A percentile compares a stretch with the other conserved stretches of the same genome.
Conservation (phyloP, 2,329 filamentous ascomycete species). For the Claviceps paspali region DNA sequence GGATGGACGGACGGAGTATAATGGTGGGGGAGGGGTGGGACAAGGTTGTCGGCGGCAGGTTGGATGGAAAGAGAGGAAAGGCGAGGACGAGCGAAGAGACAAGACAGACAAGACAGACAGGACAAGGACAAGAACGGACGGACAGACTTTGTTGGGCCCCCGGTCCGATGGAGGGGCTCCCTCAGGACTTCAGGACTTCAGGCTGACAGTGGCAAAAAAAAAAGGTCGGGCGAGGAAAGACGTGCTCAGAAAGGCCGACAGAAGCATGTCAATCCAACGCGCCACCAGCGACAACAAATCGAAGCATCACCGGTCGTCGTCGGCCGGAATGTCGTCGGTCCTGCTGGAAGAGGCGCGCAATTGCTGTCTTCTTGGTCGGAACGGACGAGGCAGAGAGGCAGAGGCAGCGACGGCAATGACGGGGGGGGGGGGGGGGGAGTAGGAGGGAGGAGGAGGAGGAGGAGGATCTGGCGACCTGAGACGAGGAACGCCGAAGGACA, state of each 20-base stretch:
- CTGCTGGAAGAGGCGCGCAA: conserved; percentile 11
- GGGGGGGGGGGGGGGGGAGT: no score
- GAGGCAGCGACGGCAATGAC: no score
- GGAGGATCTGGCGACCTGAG: no score
- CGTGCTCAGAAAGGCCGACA: conserved; percentile 13
- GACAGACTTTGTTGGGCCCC: conserved; percentile 6
- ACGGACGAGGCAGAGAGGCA: not conserved
- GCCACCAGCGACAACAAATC: conserved; percentile 8
- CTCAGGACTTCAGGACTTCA: conserved; percentile 5
- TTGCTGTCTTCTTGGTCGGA: conserved; percentile 10
- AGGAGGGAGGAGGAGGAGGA: no score
- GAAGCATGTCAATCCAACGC: conserved; percentile 14
- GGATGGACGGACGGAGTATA: no score
- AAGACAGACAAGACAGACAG: no score
- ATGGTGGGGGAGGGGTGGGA: no score
- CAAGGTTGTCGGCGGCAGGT: no score
- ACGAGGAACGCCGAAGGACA: not conserved
- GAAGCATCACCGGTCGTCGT: conserved; percentile 16
- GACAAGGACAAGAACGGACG: no score
- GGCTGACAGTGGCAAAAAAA: conserved; percentile 2
- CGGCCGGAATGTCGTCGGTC: conserved; percentile 7
- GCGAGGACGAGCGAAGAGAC: no score
- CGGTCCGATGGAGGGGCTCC: conserved; percentile 4
- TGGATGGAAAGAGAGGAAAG: no score
- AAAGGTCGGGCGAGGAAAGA: not conserved